A percentile compares a stretch with the other conserved stretches of the same genome.
Evolutionary conservation across 805 yeast species (phyloP).

Genomic region (Saccharomycopsis fibuligera): DNA sequence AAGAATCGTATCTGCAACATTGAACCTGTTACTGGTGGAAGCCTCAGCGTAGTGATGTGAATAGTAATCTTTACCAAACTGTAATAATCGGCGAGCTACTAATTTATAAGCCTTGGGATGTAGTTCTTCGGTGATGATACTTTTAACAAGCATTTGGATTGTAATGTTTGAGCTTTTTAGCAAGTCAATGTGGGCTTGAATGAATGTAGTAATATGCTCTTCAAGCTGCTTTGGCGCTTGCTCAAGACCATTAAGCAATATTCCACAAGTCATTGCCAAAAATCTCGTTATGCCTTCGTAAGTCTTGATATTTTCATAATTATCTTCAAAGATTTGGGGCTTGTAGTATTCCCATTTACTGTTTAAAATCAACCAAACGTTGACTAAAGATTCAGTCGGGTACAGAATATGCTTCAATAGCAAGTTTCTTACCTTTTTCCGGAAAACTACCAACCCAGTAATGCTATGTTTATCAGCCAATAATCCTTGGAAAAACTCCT

Average conservation of each 20-base stretch:
- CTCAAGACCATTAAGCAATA: background rate
- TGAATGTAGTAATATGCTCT: conserved; percentile 1
- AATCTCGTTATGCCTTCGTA: conserved; percentile 2
- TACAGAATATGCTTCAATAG: background rate
- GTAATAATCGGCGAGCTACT: background rate
- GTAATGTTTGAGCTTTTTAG: background rate
- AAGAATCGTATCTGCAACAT: conserved; percentile 1
- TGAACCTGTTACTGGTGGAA: background rate
- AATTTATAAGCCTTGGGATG: conserved; percentile 6
- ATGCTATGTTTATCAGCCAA: background rate
- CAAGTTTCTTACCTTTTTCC: conserved; percentile 2
- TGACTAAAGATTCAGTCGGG: background rate
- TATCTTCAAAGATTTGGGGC: background rate
- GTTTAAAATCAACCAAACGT: background rate
- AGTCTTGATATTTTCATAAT: background rate
- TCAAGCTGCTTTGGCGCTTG: background rate
- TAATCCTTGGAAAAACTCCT: conserved; percentile 1
- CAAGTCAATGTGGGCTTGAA: background rate
- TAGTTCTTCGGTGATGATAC: conserved; percentile 4
- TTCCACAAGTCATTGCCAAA: conserved; percentile 4
- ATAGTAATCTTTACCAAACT: background rate
- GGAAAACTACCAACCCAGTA: background rate
- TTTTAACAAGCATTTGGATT: conserved; percentile 4
- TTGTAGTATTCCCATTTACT: background rate
- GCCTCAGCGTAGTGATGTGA: no score